Conservation (phyloP, 257 asterid genomes). For the Voacanga thouarsii region DNA sequence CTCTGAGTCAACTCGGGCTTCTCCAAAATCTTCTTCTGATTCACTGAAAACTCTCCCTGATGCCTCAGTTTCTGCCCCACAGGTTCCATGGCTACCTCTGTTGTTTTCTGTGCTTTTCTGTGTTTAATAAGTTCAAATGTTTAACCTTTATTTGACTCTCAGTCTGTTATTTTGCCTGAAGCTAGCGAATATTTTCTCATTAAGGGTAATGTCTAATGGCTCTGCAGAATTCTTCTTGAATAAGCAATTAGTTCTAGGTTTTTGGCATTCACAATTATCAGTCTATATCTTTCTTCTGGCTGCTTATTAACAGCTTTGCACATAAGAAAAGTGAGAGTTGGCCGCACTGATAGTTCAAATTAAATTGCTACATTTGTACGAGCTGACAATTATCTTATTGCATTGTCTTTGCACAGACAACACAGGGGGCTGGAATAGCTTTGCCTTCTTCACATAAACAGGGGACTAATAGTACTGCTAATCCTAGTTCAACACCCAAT, state of each 20-base stretch:
- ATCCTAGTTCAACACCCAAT: conserved; percentile 37
- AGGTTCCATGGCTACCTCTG: conserved; percentile 33
- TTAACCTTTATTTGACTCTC: background rate
- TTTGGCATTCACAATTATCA: background rate
- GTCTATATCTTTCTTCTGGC: background rate
- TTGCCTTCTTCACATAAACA: conserved; percentile 44
- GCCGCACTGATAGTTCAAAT: background rate
- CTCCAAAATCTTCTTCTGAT: conserved; percentile 50
- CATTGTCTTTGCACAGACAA: conserved; percentile 4
- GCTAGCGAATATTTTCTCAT: background rate
- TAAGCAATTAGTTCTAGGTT: background rate
- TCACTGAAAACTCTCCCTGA: conserved; percentile 37
- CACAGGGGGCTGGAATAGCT: conserved; percentile 36
- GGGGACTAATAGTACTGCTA: conserved; percentile 25
- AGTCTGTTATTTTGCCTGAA: background rate
- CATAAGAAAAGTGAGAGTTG: background rate
- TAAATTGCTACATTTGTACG: background rate
- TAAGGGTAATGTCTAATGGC: background rate
- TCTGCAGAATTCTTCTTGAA: background rate
- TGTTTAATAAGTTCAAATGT: background rate
- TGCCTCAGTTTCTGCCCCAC: conserved; percentile 33
- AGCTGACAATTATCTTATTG: background rate
- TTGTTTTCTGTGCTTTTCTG: background rate
- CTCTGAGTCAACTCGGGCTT: conserved; percentile 62
- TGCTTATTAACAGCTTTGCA: background rate